phyloP scores from a whole-genome alignment of 768 basidiomycete genomes.

The Terana coerulea region DNA sequence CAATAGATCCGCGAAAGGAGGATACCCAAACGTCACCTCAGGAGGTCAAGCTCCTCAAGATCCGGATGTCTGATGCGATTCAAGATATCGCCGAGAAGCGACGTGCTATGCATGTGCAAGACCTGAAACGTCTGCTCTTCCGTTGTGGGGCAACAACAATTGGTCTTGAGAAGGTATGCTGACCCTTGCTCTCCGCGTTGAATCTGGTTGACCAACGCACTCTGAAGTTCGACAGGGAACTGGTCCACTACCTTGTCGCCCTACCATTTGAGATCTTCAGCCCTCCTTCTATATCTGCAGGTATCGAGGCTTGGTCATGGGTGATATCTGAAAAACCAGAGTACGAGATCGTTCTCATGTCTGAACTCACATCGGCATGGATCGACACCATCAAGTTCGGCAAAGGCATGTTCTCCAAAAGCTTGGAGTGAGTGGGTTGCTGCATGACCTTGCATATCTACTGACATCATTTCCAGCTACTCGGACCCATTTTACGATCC shows the following conservation, averaged over 20 bases:
- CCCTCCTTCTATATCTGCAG: slow-evolving; percentile 79
- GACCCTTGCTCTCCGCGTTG: background rate
- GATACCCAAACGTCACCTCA: slow-evolving; percentile 21
- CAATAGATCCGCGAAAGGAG: slow-evolving; percentile 7
- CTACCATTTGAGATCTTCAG: slow-evolving; percentile 90
- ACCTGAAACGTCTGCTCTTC: slow-evolving; percentile 82
- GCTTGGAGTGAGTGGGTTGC: slow-evolving; percentile 67
- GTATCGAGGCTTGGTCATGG: slow-evolving; percentile 97
- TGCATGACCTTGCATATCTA: background rate
- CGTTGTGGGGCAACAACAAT: slow-evolving; percentile 82
- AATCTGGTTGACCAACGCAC: background rate
- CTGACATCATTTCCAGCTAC: slow-evolving; percentile 46
- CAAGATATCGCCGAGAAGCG: slow-evolving; percentile 68
- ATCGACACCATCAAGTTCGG: slow-evolving; percentile 70
- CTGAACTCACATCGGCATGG: slow-evolving; percentile 88
- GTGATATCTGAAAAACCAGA: slow-evolving; percentile 81
- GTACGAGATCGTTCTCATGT: slow-evolving; percentile 79
- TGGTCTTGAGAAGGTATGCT: slow-evolving; percentile 56
- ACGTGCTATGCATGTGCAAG: slow-evolving; percentile 71
- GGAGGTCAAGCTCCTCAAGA: slow-evolving; percentile 65
- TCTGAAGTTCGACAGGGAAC: slow-evolving; percentile 72
- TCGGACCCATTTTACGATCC: slow-evolving; percentile 85
- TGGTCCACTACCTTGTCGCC: slow-evolving; percentile 82
- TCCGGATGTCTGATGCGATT: slow-evolving; percentile 62
- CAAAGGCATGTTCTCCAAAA: slow-evolving; percentile 79